Evolutionary conservation across 78 protist species (phyloP).

Genomic region (slime mould (Dictyostelium discoideum)): DNA sequence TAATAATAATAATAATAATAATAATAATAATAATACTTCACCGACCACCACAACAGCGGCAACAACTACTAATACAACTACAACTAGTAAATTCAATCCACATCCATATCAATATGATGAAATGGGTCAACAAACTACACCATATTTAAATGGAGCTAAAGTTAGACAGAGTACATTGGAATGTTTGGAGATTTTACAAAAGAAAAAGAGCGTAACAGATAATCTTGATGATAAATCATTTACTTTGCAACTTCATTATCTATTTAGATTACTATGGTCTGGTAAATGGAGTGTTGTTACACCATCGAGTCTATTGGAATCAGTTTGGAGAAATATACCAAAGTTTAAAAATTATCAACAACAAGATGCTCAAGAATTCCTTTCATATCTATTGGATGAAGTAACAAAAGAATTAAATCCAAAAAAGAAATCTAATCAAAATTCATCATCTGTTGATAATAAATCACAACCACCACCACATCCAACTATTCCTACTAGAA

Average conservation of each 20-base stretch:
- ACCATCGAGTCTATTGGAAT: slow-evolving; percentile 40
- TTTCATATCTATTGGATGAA: slow-evolving; percentile 50
- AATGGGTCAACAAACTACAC: neutral
- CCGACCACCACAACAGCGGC: neutral
- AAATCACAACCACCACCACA: neutral
- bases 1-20: neutral
- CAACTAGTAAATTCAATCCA: neutral
- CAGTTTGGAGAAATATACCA: slow-evolving; percentile 72
- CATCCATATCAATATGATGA: neutral
- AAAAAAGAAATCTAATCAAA: slow-evolving; percentile 14
- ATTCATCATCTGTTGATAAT: neutral
- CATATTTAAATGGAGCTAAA: neutral
- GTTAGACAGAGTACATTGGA: slow-evolving; percentile 50
- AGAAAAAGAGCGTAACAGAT: neutral
- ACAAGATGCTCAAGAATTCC: slow-evolving; percentile 83
- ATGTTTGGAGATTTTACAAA: slow-evolving; percentile 22
- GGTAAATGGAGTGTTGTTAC: slow-evolving; percentile 78
- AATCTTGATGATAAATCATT: slow-evolving; percentile 23
- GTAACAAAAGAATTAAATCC: slow-evolving; percentile 45
- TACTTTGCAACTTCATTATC: slow-evolving; percentile 53
- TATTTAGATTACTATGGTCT: slow-evolving; percentile 68
- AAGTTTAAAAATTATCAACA: slow-evolving; percentile 75
- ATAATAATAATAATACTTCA: neutral
- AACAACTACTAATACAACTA: neutral
- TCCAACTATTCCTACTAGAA: neutral